Percentiles rank a stretch among this genome's conserved stretches.
Evolutionary conservation across 176 grass and related monocot genomes (phyloP).

Genomic region (Bothriochloa decipiens): DNA sequence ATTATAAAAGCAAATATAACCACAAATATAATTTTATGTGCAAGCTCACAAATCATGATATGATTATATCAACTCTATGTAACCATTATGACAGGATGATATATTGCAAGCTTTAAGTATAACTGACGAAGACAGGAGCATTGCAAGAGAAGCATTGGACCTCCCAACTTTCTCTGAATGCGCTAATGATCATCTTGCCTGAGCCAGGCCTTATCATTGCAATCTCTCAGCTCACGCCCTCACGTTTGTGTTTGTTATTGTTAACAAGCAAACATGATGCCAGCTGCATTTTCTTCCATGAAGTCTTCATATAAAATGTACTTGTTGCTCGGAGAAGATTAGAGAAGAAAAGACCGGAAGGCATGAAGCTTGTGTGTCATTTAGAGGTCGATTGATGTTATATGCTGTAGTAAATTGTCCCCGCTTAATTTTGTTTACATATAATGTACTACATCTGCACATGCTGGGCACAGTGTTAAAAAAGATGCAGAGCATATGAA

Average conservation of each 20-base stretch:
- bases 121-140: slow-evolving; percentile 62
- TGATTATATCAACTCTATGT: slow-evolving; percentile 4
- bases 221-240: not conserved
- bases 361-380: not conserved
- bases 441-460: not conserved
- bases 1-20: not conserved
- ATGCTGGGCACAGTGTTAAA: not conserved
- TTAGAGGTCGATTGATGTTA: not conserved
- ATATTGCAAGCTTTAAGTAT: slow-evolving; percentile 57
- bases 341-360: not conserved
- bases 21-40: not conserved
- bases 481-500: not conserved
- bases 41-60: slow-evolving; percentile 15
- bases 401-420: not conserved
- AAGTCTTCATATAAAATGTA: slow-evolving; percentile 7
- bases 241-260: not conserved
- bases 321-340: not conserved
- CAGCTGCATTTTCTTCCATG: not conserved
- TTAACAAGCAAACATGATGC: not conserved
- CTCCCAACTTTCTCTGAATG: slow-evolving; percentile 48
- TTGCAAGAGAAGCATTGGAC: slow-evolving; percentile 43
- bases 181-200: slow-evolving; percentile 15
- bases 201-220: not conserved
- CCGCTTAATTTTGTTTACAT: not conserved
- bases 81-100: slow-evolving; percentile 54